Base-by-base conservation (phyloP, 2,329 filamentous ascomycete genomes). In the Graphilbum sp. region DNA sequence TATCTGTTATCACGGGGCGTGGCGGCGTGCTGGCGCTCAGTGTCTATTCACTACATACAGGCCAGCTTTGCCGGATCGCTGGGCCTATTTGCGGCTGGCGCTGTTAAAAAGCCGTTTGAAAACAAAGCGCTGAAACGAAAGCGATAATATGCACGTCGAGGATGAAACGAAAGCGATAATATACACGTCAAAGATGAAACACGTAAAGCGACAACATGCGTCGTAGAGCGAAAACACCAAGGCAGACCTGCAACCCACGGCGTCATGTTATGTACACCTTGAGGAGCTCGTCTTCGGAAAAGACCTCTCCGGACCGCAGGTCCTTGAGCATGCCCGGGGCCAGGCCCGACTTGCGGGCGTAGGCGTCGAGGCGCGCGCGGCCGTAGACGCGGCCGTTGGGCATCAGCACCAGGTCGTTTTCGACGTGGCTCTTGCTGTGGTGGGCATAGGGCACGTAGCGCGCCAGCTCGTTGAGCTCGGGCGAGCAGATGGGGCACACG, bases 401-500 rank as follows among this genome's bases (percentile, higher is more conserved):
- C 40, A 98, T 60, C 32, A 96, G 70, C 17, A 93, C 70, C 1
- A 90, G 71, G 52, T 96, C 87, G 34, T 75, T 75, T 53, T 94
- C 88, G 23, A 96, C 84, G 44, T 85, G 82, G 53, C 85, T 94
- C 65, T 92, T 92, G 23, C 81, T 87, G 56, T 98, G 90, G 52
- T 94, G 82, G 3, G 90, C 90, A 50, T 96, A 96, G 1, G 90
- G 90, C 33, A 98, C 82, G 49, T 79, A 78, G 37, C 79, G 69
- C 2, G 90, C 88, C 25, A 98, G 70, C 50, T 87, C 82, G 55
- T 96, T 96, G 40, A 98, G 72, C 59, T 98, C 90, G 1, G 81
- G 90, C 35, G 81, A 90, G 63, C 90, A 98, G 52, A 98, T 96
- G 3, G 90, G 90, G 50, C 90, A 98, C 32, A 96, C 41, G 13